Evolutionary conservation across 352 stramenopile genomes (phyloP).

Genomic region (Achlya hypogyna): DNA sequence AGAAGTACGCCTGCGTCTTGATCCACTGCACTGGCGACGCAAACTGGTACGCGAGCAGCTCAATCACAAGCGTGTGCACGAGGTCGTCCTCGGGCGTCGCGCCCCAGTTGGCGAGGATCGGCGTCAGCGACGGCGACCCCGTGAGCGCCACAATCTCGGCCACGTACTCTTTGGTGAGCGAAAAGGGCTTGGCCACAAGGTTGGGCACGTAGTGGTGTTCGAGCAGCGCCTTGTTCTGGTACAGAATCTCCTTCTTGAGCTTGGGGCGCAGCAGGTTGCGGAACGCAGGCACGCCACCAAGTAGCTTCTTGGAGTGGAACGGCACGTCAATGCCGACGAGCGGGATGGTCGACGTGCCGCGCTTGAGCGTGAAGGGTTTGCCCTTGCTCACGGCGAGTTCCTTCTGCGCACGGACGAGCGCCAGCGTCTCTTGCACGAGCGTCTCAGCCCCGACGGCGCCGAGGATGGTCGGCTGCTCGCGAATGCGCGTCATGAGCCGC

Average conservation of each 20-base stretch:
- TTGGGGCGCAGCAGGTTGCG: conserved; percentile 60
- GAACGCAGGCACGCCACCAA: conserved; percentile 74
- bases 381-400: conserved; percentile 41
- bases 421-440: conserved; percentile 46
- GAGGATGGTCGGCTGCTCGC: conserved; percentile 23
- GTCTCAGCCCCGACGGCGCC: conserved; percentile 31
- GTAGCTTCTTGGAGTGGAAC: conserved; percentile 81
- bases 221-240: conserved; percentile 54
- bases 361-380: conserved; percentile 50
- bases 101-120: conserved; percentile 64
- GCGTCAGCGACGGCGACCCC: conserved; percentile 54
- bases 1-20: conserved; percentile 72
- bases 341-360: conserved; percentile 74
- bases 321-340: conserved; percentile 83
- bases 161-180: conserved; percentile 65
- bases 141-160: conserved; percentile 62
- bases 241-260: conserved; percentile 55
- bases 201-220: conserved; percentile 82
- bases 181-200: conserved; percentile 71
- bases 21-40: conserved; percentile 86
- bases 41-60: conserved; percentile 85
- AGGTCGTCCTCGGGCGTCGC: conserved; percentile 56
- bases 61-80: conserved; percentile 65
- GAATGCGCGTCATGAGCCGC: conserved; percentile 39
- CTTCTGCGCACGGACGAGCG: conserved; percentile 47